Evolutionary conservation across 2,329 filamentous ascomycete genomes (phyloP), one percentile per base, ranked within the genome.

Genomic region (Hirsutella thompsonii): DNA sequence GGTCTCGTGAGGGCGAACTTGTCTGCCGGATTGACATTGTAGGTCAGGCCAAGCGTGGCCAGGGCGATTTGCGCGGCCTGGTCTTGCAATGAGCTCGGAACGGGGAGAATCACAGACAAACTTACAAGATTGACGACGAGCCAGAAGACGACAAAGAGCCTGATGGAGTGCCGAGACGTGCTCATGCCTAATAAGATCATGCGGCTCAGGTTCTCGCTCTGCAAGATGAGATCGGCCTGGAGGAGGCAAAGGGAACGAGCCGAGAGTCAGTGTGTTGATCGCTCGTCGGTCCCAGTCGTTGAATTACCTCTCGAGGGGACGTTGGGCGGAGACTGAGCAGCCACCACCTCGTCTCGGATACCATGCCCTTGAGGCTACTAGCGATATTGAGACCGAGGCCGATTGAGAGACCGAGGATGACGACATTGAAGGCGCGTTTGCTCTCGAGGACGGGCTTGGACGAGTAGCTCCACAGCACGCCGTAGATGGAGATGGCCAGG

Each of bases 301-400:
- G 23, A 42, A 53, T n/a, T 39, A 66, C 66, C 54, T 70, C 66
- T 5, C 49, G 50, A 33, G 61, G 50, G 28, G 57, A 58, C 44
- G 62, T 56, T 32, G 57, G 54, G 5, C 56, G 51, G 8, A 54
- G 50, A 42, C 57, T 60, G 34, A 70, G 47, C 21, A 69, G 59
- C 53, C 63, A 66, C 64, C 67, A 70, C n/a, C 67, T 55, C 44
- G 67, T 51, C 44, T 67, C 64, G 13, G 56, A 49, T 3, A 64
- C 60, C 57, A 68, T 63, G 21, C 57, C 58, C 42, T 67, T 67
- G 19, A 70, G 54, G 6, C 59, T 58, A 46, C 56, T 64, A 2
- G 61, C 58, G 34, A 68, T 59, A 37, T 63, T 62, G 38, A 70
- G 46, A 42, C 63, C 62, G 16, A 69, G 50, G 0, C 53, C 48